Conservation (phyloP, 192 early-diverging fungal genomes). For the Gryganskiella cystojenkinii region DNA sequence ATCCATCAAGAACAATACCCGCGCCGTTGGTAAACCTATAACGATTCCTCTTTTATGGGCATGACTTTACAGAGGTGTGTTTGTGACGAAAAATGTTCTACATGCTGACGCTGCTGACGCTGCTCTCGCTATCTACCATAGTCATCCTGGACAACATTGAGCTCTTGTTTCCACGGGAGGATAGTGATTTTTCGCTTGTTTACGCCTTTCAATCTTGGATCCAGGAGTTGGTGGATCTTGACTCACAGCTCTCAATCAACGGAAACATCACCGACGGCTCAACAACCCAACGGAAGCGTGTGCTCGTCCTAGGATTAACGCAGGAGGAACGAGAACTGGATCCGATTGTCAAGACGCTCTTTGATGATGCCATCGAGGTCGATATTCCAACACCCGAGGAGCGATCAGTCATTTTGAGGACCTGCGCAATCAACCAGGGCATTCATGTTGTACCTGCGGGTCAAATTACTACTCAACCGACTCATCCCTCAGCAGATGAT, state of each 20-base stretch:
- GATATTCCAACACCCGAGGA: constrained; percentile 64
- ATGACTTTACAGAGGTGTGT: not conserved
- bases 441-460: not conserved
- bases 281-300: not conserved
- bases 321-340: constrained; percentile 26
- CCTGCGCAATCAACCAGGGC: constrained; percentile 20
- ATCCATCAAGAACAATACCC: constrained; percentile 11
- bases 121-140: constrained; percentile 3
- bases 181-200: constrained; percentile 21
- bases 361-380: constrained; percentile 59
- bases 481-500: not conserved
- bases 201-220: constrained; percentile 35
- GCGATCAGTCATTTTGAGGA: constrained; percentile 52
- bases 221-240: constrained; percentile 9
- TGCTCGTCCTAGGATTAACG: constrained; percentile 23
- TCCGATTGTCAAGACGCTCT: constrained; percentile 13
- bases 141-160: constrained; percentile 66
- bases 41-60: not conserved
- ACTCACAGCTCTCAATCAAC: not conserved
- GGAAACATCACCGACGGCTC: not conserved
- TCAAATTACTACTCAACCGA: not conserved
- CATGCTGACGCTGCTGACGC: not conserved
- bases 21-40: constrained; percentile 15
- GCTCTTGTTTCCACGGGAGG: constrained; percentile 57
- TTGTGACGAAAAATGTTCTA: not conserved